Base-by-base conservation (phyloP, 352 stramenopile species). In the Globisporangium canariense region DNA sequence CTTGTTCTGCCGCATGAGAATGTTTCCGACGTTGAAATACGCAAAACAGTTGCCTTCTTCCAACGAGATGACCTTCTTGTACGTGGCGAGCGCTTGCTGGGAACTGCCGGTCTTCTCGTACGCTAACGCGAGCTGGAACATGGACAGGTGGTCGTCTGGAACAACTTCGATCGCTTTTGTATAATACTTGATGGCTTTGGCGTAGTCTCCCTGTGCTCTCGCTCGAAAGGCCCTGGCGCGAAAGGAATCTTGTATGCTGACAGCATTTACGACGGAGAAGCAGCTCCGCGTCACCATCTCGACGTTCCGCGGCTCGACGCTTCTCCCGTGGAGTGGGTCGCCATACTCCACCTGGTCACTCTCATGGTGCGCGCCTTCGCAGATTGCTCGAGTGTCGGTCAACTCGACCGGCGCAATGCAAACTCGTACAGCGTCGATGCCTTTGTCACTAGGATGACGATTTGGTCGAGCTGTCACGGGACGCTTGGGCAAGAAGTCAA, bases 11-110 rank as follows among this genome's bases (percentile, higher is more conserved):
- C 73, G 73, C 75, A 90, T 81, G 40, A 71, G 67, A 32, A 88
- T 60, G 61, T 88, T 90, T 5, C 75, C 81, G 28, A 76, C 64
- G 59, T 88, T 87, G 61, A 78, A 88, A 38, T 86, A 71, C 46
- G 76, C 65, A 53, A 86, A 86, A 8, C 70, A 60, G 28, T 86
- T 79, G 7, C 11, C 49, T 2, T 46, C 36, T 0, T 76, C 65
- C 1, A 58, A 32, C 7, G 62, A 63, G 2, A 81, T 52, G 16
- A 82, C 68, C 40, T 70, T 62, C 3, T 66, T 70, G 59, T 90
- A 90, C 3, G 70, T 64, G 36, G 65, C 20, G 11, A 78, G 22
- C 0, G 81, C 77, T 28, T 65, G 56, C 3, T 67, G 28, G 18
- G 78, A 63, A 8, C 74, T 55, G 0, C 78, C 78, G 4, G 70